Base-by-base conservation (phyloP, 2,329 filamentous ascomycete genomes). In the Penicillium sp. region DNA sequence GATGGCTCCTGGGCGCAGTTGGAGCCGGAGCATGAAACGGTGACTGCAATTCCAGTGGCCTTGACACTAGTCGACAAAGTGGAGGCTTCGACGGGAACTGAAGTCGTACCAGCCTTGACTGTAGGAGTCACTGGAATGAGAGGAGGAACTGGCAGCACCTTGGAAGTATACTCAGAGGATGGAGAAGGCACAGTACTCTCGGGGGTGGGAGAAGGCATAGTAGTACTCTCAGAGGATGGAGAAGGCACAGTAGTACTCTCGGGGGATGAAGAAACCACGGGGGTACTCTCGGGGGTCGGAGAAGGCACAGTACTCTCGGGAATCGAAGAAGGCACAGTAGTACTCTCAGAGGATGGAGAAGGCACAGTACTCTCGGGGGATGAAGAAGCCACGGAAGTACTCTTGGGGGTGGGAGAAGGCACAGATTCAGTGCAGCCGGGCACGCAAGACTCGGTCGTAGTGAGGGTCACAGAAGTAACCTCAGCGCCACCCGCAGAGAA, bases 361-460 rank as follows among this genome's bases (percentile, higher is more conserved):
- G 15, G 15, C 15, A 18, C 31, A 6, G 33, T 27, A 31, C 18
- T 25, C 23, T 37, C 12, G 27, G 42, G 10, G 3, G 10, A 39
- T 27, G 20, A 4, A 23, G 20, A 23, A 23, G 20, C 4, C 20
- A 23, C 20, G 4, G 20, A 23, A 23, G 20, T 23, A 23, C 3
- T 4, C 20, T 23, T 4, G 4, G 20, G 20, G n/a, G 20, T 7
- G 6, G n/a, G 33, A 29, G 4, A 49, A 15, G 20, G 37, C 12
- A 46, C 29, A 13, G 32, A 27, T 31, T 40, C 1, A 3, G 32
- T 33, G 32, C n/a, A n/a, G 32, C 15, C 15, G 15, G n/a, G 32
- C 15, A 18, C 15, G 32, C 32, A 33, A 37, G 38, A 13, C 3
- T 53, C 39, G 12, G 62, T 66, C n/a, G 58, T 53, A 13, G 61